Evolutionary conservation across 306 rosid genomes (phyloP), one percentile per base, ranked within the genome.

Genomic region (Mimosa bimucronata): DNA sequence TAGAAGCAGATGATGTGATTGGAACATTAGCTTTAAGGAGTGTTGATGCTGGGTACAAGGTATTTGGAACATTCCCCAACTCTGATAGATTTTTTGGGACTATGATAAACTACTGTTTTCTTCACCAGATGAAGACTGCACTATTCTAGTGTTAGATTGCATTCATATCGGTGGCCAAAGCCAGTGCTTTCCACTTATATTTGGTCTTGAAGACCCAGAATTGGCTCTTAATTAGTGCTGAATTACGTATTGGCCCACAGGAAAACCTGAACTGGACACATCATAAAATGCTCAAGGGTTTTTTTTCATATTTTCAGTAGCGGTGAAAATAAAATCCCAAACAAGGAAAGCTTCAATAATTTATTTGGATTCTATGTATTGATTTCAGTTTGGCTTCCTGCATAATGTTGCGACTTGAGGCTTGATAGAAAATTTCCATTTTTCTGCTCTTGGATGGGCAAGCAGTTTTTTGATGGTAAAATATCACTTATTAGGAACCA

Each of bases 1-100:
- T 95, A 76, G 98, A 95, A 86, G 98, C 98, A 65, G 98, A 95
- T 84, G 97, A 95, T 88, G 98, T 95, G 80, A 92, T 95, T 80
- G 98, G 98, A 85, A 95, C 98, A 30, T 91, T 95, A 87, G 95
- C 98, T 60, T 73, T 85, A 58, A 88, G 92, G 79, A 95, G 95
- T 76, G 93, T 91, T 76, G 87, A 88, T 86, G 88, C 87, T 70
- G 97, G 98, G 76, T 92, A 90, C 88, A 95, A 95, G 98, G 98
- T 94, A 76, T 71, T 64, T 79, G 41, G 50, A 77, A 50, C 16
- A 66, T 44, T 38, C 52, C 50, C 55, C 44, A 38, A 76, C 66
- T 31, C 18, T 60, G 34, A 13, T 67, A 67, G 25, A 45, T 58
- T 21, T 78, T 69, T 44, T 68, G 41, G 4, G 53, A 79, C 68